Conservation (phyloP, 73 alveolate species). For the Tetrahymena malaccensis region DNA sequence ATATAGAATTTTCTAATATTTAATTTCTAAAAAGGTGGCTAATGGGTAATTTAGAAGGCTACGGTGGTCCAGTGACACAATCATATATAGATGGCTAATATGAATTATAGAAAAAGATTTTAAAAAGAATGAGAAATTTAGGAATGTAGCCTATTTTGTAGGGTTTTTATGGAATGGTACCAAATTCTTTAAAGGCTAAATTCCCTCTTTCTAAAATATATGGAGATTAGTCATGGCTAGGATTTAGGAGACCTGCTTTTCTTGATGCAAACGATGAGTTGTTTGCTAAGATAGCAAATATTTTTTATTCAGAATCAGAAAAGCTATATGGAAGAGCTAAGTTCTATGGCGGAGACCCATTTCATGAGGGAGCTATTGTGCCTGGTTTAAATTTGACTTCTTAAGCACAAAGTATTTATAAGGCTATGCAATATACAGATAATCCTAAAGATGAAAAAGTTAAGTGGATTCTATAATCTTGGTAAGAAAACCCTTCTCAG, state of each 20-base stretch:
- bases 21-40: background rate
- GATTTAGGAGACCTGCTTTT: conserved; percentile 14
- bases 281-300: background rate
- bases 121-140: conserved; percentile 36
- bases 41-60: conserved; percentile 49
- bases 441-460: background rate
- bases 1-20: background rate
- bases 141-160: conserved; percentile 48
- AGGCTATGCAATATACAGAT: background rate
- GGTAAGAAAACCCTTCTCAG: background rate
- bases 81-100: conserved; percentile 44
- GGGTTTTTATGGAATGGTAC: conserved; percentile 44
- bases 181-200: conserved; percentile 33
- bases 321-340: background rate
- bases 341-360: background rate
- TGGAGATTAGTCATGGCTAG: conserved; percentile 43
- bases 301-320: background rate
- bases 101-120: conserved; percentile 21
- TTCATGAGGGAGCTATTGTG: background rate
- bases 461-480: background rate
- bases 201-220: conserved; percentile 42
- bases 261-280: background rate
- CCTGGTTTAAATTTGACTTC: background rate
- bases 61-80: conserved; percentile 52
- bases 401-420: background rate